A percentile compares a stretch with the other conserved stretches of the same genome.
These are phyloP conservation scores for Ascochyta pisi DNA, from an alignment of 2,329 filamentous ascomycete genomes.

Conservation along the genomic window DNA sequence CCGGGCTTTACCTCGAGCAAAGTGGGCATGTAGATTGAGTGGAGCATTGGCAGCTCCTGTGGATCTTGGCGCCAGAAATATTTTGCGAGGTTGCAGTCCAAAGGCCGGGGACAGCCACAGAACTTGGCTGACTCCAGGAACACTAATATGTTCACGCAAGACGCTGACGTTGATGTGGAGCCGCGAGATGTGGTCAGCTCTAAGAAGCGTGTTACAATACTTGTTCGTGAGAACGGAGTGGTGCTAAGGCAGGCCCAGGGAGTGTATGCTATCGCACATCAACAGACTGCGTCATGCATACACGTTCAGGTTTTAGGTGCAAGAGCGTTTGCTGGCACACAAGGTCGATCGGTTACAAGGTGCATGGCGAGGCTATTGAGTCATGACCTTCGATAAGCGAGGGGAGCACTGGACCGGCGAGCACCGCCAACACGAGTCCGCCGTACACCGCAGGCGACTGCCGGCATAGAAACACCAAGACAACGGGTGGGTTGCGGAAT, in stretches of 20 bases:
- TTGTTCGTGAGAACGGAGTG: background rate
- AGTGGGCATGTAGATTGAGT: too few relatives aligned
- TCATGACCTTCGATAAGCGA: background rate
- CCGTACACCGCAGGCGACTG: background rate
- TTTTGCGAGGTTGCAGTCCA: too few relatives aligned
- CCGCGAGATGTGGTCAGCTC: too few relatives aligned
- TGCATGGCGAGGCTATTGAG: background rate
- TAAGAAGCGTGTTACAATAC: too few relatives aligned
- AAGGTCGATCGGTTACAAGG: background rate
- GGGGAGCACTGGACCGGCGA: background rate
- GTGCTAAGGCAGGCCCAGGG: background rate
- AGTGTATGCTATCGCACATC: background rate
- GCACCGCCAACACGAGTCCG: background rate
- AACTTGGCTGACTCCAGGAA: too few relatives aligned
- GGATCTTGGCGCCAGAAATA: too few relatives aligned
- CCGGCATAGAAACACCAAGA: background rate
- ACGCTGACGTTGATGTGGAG: too few relatives aligned
- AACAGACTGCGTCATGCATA: background rate
- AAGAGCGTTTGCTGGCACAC: background rate
- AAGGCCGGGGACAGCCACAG: too few relatives aligned
- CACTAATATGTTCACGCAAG: too few relatives aligned
- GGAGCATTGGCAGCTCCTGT: too few relatives aligned
- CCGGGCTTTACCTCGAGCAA: too few relatives aligned
- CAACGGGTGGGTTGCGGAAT: constrained; percentile 1
- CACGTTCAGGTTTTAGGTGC: background rate